These are phyloP conservation scores for Globisporangium alternatum DNA, from an alignment of 352 stramenopile species.

Conservation along the genomic window DNA sequence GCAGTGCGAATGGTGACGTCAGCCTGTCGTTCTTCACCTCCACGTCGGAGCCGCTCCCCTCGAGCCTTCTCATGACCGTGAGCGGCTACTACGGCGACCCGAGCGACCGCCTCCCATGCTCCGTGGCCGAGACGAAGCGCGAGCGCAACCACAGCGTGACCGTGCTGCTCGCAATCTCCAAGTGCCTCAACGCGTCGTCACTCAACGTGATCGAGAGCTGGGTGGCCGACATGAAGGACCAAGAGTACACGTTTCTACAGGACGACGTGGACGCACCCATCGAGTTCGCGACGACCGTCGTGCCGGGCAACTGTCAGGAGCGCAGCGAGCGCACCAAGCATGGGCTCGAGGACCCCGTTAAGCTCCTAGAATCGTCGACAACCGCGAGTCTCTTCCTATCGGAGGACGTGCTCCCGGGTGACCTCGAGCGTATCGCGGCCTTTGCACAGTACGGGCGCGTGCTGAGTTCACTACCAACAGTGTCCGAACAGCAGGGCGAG, in stretches of 20 bases:
- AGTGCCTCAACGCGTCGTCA: slow-evolving; percentile 46
- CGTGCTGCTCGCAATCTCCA: slow-evolving; percentile 62
- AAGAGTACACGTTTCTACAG: slow-evolving; percentile 16
- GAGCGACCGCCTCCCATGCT: slow-evolving; percentile 11
- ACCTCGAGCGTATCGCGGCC: slow-evolving; percentile 9
- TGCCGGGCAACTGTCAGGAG: slow-evolving; percentile 39
- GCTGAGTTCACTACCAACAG: slow-evolving; percentile 2
- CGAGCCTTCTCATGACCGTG: slow-evolving; percentile 12
- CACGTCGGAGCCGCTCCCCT: slow-evolving; percentile 6
- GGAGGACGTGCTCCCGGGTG: slow-evolving; percentile 1
- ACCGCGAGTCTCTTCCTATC: background rate
- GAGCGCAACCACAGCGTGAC: slow-evolving; percentile 22
- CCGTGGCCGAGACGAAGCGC: slow-evolving; percentile 5
- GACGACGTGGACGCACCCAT: slow-evolving; percentile 7
- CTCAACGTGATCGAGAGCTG: slow-evolving; percentile 43
- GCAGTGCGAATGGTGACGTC: background rate
- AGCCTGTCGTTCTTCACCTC: slow-evolving; percentile 6
- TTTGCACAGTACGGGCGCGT: slow-evolving; percentile 15
- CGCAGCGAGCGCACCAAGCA: slow-evolving; percentile 22
- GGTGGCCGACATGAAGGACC: slow-evolving; percentile 25
- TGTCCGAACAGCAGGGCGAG: background rate
- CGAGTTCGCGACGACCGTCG: slow-evolving; percentile 13
- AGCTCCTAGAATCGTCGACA: background rate
- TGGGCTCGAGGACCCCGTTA: slow-evolving; percentile 12
- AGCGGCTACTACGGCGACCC: slow-evolving; percentile 15